phyloP scores from a whole-genome alignment of 305 asterid genomes.

The Fraxinus paxiana region DNA sequence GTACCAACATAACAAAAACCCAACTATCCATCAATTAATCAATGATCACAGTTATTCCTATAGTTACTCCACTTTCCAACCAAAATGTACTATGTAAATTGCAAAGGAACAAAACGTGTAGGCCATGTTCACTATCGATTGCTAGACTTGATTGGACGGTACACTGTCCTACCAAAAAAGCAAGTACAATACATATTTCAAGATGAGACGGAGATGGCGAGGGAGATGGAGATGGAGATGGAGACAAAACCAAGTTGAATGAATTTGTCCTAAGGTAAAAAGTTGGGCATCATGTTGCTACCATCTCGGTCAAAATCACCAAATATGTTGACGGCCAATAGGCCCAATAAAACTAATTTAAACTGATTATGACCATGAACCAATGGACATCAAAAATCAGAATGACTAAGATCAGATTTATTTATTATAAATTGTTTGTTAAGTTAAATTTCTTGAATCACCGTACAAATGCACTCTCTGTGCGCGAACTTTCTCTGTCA shows the following conservation, averaged over 20 bases:
- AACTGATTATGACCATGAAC: background rate
- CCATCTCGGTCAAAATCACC: background rate
- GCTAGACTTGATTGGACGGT: background rate
- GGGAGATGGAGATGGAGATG: background rate
- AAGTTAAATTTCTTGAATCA: background rate
- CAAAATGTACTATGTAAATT: conserved; percentile 6
- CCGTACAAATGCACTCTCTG: background rate
- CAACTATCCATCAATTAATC: conserved; percentile 12
- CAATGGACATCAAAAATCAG: background rate
- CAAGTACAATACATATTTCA: background rate
- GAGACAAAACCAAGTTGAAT: background rate
- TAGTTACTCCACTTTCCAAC: background rate
- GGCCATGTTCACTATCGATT: background rate
- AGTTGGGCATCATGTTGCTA: background rate
- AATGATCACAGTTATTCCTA: conserved; percentile 2
- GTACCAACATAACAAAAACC: background rate
- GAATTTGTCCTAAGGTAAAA: background rate
- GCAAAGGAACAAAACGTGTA: background rate
- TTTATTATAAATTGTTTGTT: background rate
- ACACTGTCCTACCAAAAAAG: background rate
- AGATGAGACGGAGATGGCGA: background rate
- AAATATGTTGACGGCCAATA: background rate
- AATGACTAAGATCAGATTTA: background rate
- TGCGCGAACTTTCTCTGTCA: background rate
- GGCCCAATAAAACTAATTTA: background rate